A percentile compares a stretch with the other conserved stretches of the same genome.
Evolutionary conservation across 129 eudicot species (phyloP).

Genomic region (Pulicaria dysenterica): DNA sequence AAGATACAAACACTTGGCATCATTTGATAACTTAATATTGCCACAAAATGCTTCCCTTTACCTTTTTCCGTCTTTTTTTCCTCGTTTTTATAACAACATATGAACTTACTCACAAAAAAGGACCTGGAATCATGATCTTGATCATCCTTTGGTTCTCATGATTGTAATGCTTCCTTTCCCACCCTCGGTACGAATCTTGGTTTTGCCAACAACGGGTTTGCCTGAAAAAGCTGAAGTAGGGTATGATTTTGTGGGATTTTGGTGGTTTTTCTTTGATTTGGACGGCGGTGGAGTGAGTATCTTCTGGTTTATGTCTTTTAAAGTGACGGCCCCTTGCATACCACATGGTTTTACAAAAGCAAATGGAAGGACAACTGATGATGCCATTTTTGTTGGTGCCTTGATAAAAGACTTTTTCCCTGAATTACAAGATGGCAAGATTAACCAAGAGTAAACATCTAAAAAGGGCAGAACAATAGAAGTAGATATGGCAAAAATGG

Average conservation of each 20-base stretch:
- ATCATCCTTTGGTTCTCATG: conserved; percentile 92
- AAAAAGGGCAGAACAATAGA: conserved; percentile 1
- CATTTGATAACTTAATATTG: conserved; percentile 26
- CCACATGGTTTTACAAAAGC: conserved; percentile 82
- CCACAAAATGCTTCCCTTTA: conserved; percentile 12
- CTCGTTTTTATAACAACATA: conserved; percentile 18
- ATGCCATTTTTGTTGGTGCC: conserved; percentile 59
- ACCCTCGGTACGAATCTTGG: conserved; percentile 89
- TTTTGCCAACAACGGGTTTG: conserved; percentile 90
- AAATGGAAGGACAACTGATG: conserved; percentile 86
- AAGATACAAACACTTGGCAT: conserved; percentile 34
- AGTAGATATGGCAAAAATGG: no score
- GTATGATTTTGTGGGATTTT: conserved; percentile 48
- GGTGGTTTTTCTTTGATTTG: conserved; percentile 44
- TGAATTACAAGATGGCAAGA: conserved; percentile 29
- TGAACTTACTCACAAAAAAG: conserved; percentile 19
- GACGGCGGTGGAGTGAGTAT: conserved; percentile 75
- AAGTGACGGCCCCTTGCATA: conserved; percentile 68
- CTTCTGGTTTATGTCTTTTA: conserved; percentile 81
- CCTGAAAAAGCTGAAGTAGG: conserved; percentile 91
- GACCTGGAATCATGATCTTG: neutral
- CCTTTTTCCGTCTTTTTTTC: neutral
- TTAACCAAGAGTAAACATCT: neutral
- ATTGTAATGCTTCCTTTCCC: conserved; percentile 97
- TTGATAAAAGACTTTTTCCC: conserved; percentile 70